phyloP scores from a whole-genome alignment of 2,329 filamentous ascomycete genomes.

The Alternaria consortialis region DNA sequence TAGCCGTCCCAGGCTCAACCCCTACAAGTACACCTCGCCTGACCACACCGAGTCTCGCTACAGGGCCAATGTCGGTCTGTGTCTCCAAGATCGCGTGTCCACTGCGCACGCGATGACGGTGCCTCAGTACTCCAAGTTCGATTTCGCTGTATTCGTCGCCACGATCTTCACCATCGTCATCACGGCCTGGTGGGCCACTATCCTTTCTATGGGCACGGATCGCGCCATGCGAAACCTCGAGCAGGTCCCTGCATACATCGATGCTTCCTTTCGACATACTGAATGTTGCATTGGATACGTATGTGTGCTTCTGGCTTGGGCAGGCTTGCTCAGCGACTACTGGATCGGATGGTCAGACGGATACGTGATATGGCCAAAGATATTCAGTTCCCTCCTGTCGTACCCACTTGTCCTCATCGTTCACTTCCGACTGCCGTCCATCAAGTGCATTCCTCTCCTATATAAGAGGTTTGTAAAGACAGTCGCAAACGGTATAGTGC shows the following conservation, averaged over 20 bases:
- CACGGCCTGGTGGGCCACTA: background rate
- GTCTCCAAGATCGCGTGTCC: background rate
- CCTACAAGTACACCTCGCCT: slow-evolving; percentile 1
- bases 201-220: background rate
- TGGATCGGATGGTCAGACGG: background rate
- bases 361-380: background rate
- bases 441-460: background rate
- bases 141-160: background rate
- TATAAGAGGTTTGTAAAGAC: background rate
- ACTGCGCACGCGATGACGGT: background rate
- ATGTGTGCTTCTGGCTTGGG: background rate
- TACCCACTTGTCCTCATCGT: background rate
- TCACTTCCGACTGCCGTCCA: background rate
- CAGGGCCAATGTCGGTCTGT: background rate
- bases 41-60: background rate
- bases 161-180: background rate
- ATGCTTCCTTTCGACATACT: background rate
- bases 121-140: slow-evolving; percentile 1
- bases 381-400: background rate
- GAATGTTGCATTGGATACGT: background rate
- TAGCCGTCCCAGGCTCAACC: background rate
- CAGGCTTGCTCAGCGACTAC: slow-evolving; percentile 1
- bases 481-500: background rate
- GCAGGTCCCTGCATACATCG: background rate
- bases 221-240: background rate